Evolutionary conservation across 306 rosid species (phyloP).

Genomic region (Quercus dentata): DNA sequence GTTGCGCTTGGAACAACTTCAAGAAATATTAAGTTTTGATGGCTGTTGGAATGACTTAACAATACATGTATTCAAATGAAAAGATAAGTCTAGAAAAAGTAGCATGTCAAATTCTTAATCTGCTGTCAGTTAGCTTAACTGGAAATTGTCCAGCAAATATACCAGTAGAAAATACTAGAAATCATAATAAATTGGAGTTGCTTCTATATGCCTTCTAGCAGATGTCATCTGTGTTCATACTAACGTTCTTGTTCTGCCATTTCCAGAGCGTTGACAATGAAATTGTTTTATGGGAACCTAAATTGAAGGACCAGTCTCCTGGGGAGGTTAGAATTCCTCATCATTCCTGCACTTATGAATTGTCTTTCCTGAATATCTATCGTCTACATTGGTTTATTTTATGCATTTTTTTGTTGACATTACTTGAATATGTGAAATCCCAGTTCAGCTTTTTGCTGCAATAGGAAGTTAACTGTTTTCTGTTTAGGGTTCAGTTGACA

Average conservation of each 20-base stretch:
- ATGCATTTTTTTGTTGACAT: not conserved
- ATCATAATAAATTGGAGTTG: not conserved
- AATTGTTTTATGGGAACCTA: constrained; percentile 93
- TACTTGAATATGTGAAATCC: not conserved
- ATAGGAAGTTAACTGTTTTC: constrained; percentile 6
- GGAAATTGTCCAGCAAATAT: not conserved
- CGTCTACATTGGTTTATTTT: not conserved
- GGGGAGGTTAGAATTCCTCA: constrained; percentile 65
- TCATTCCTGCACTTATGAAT: not conserved
- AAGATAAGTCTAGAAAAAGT: not conserved
- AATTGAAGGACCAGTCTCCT: constrained; percentile 90
- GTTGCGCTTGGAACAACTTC: not conserved
- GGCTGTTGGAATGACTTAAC: not conserved
- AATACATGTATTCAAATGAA: not conserved
- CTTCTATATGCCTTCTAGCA: not conserved
- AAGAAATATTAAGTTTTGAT: not conserved
- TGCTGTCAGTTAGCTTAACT: not conserved
- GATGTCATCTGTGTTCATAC: constrained; percentile 6
- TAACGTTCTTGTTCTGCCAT: constrained; percentile 11
- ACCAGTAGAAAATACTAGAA: not conserved
- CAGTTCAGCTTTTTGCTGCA: constrained; percentile 6
- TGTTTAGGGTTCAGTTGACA: constrained; percentile 72
- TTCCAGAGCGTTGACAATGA: constrained; percentile 93
- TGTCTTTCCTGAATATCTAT: not conserved
- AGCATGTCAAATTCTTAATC: not conserved